Evolutionary conservation across 345 rosid genomes (phyloP), one percentile per base, ranked within the genome.

Genomic region (Dipteronia dyeriana): DNA sequence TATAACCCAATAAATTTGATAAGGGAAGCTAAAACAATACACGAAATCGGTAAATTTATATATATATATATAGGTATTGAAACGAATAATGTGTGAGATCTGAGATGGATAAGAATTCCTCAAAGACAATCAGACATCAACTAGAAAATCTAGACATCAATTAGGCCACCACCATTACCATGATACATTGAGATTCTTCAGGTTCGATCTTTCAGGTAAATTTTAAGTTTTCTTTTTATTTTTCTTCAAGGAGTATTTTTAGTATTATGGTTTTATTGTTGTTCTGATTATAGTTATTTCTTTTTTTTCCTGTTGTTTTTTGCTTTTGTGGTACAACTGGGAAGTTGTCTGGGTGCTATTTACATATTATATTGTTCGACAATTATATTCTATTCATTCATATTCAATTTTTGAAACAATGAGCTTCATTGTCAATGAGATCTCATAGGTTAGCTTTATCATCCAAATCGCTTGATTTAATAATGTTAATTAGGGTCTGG

Each of bases 131-230:
- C n/a, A n/a, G n/a, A n/a, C n/a, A n/a, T n/a, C n/a, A n/a, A n/a
- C n/a, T n/a, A n/a, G n/a, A n/a, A n/a, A n/a, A n/a, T n/a, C n/a
- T n/a, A n/a, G n/a, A n/a, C n/a, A n/a, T n/a, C n/a, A n/a, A n/a
- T n/a, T n/a, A n/a, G n/a, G n/a, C n/a, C 90, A 9, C 75, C 89
- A 25, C 99, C 98, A 19, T 43, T 75, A 78, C 98, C 99, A 34
- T 93, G n/a, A 98, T 56, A 97, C 99, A 60, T 78, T 95, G 83
- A 86, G 99, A 34, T 81, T 82, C 78, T 74, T 63, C 25, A n/a
- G n/a, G n/a, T n/a, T n/a, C n/a, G n/a, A n/a, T n/a, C n/a, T n/a
- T n/a, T n/a, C n/a, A n/a, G n/a, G n/a, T n/a, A n/a, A n/a, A n/a
- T n/a, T n/a, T n/a, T n/a, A n/a, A n/a, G n/a, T n/a, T n/a, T n/a